Evolutionary conservation across 2,329 filamentous ascomycete genomes (phyloP), one percentile per base, ranked within the genome.

Genomic region (Fusarium torreyae): DNA sequence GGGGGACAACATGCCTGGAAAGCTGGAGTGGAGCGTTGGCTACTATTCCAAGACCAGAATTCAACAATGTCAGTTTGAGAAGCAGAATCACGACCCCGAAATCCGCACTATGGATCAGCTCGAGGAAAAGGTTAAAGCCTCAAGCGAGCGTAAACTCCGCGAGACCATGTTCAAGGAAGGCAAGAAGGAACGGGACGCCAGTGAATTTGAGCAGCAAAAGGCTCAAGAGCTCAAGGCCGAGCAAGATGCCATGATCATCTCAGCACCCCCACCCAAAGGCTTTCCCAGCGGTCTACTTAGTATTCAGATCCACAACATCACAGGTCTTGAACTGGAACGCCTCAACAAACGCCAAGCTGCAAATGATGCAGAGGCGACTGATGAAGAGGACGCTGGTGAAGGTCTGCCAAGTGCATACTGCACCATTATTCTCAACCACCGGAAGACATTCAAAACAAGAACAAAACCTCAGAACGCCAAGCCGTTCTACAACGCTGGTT

Each of bases 401-500:
- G 86, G 89, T 44, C 80, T 93, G 39, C 92, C 91, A 0, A 91
- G 89, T 48, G 84, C 89, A 26, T 94, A 93, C 75, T 92, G 90
- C 76, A 92, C 86, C 33, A 87, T 94, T 70, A 91, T 93, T 43
- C 79, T 94, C 69, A 93, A 94, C 74, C 91, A 94, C 74, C 86
- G 86, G 68, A 93, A 87, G 75, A 82, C 85, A 14, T 94, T 90
- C 80, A 89, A 86, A 71, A 92, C 91, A 3, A 83, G 92, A 17
- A 92, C 91, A 1, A 94, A 94, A 78, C 91, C 92, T 1, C 92
- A 93, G 80, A 93, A 93, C 66, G 86, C 89, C 0, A 93, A 92
- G 72, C 92, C 92, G 0, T 94, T 93, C 77, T 94, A 92, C 83
- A 94, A 94, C 68, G 91, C 92, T 4, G 90, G 90, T 7, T 92